Percentiles rank a stretch among this genome's conserved stretches.
phyloP scores from a whole-genome alignment of 2,329 filamentous ascomycete genomes.

The Podosphaera xanthii region DNA sequence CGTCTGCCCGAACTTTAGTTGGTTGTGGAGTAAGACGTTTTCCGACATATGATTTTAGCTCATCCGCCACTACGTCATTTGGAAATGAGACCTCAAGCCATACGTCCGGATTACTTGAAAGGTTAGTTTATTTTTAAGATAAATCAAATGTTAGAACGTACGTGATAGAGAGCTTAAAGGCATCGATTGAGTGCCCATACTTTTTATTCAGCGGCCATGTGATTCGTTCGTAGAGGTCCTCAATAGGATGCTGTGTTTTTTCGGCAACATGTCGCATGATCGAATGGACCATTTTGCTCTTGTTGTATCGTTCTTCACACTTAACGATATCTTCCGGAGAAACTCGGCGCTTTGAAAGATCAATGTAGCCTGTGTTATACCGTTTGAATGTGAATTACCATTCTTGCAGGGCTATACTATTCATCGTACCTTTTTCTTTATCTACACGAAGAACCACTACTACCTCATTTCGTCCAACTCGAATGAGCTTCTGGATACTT shows the following conservation, averaged over 20 bases:
- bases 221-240: constrained; percentile 81
- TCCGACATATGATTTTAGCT: constrained; percentile 85
- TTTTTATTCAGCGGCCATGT: constrained; percentile 96
- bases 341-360: constrained; percentile 94
- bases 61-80: constrained; percentile 62
- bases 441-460: constrained; percentile 96
- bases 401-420: constrained; percentile 1
- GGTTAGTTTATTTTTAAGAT: constrained; percentile 5
- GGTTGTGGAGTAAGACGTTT: constrained; percentile 94
- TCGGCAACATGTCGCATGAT: constrained; percentile 98
- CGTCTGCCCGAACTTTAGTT: constrained; percentile 95
- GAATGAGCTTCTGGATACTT: constrained; percentile 96
- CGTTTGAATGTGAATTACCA: background rate
- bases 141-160: constrained; percentile 21
- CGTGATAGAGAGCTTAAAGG: constrained; percentile 98
- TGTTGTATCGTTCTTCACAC: constrained; percentile 98
- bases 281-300: constrained; percentile 97
- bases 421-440: constrained; percentile 68
- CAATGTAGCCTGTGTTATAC: constrained; percentile 52
- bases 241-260: constrained; percentile 86
- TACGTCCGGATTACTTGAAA: constrained; percentile 65
- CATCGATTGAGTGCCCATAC: constrained; percentile 88
- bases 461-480: constrained; percentile 93
- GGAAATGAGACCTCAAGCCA: constrained; percentile 88
- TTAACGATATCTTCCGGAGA: constrained; percentile 94